Percentiles rank a stretch among this genome's conserved stretches.
Conservation (phyloP, 2,329 filamentous ascomycete species). For the Fusarium chaquense region DNA sequence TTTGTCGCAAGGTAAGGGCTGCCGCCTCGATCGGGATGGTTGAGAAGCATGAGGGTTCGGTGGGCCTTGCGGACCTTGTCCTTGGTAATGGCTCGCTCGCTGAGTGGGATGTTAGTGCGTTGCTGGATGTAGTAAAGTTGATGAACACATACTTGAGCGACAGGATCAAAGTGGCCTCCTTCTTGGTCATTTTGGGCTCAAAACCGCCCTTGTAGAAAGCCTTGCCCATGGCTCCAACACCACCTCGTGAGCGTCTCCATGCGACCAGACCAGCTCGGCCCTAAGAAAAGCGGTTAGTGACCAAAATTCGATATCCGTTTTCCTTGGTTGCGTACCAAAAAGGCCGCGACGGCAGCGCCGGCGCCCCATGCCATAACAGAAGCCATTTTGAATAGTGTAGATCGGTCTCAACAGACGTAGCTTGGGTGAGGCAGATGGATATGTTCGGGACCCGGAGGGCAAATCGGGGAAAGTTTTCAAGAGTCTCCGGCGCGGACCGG, state of each 20-base stretch:
- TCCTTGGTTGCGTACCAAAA: conserved; percentile 57
- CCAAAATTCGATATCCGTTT: neutral
- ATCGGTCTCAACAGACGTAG: conserved; percentile 4
- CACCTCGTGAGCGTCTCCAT: conserved; percentile 82
- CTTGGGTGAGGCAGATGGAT: conserved; percentile 23
- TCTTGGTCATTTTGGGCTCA: conserved; percentile 91
- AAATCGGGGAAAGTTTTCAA: conserved; percentile 47
- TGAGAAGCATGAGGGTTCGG: conserved; percentile 93
- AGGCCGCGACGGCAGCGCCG: conserved; percentile 64
- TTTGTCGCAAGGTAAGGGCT: conserved; percentile 97
- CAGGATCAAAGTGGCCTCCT: conserved; percentile 90
- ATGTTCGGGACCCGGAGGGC: conserved; percentile 26
- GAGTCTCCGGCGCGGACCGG: conserved; percentile 44
- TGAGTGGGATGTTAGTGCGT: conserved; percentile 54
- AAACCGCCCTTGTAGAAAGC: conserved; percentile 99
- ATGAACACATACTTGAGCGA: conserved; percentile 77
- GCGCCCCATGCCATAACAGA: conserved; percentile 61
- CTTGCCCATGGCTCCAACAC: conserved; percentile 83
- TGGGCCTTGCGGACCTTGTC: conserved; percentile 97
- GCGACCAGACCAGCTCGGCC: conserved; percentile 94
- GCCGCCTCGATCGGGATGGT: conserved; percentile 96
- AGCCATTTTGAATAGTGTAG: conserved; percentile 50
- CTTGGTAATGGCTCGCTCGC: conserved; percentile 87
- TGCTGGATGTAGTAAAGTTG: neutral
- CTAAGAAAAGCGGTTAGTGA: conserved; percentile 59